These are phyloP conservation scores for Omphalotus olearius DNA, from an alignment of 1,284 basidiomycete genomes.

Conservation along the genomic window DNA sequence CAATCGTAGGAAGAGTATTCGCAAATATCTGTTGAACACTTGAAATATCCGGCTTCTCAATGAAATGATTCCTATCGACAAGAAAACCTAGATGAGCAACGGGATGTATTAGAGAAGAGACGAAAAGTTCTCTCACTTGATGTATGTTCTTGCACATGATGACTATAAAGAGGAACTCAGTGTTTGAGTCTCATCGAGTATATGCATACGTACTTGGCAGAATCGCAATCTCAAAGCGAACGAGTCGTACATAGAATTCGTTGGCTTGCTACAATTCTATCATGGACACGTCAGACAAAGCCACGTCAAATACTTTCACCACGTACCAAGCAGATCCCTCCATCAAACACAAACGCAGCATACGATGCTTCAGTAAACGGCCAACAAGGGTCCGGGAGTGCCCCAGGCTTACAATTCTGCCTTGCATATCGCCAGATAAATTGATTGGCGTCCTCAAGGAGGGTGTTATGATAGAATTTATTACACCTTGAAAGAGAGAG, in stretches of 20 bases:
- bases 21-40: neutral
- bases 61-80: neutral
- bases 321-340: conserved; percentile 51
- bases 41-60: neutral
- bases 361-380: conserved; percentile 37
- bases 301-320: neutral
- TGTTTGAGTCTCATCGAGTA: too few species aligned
- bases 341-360: conserved; percentile 58
- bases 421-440: conserved; percentile 52
- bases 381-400: conserved; percentile 41
- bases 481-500: conserved; percentile 45
- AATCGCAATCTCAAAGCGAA: conserved; percentile 40
- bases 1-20: neutral
- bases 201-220: conserved; percentile 22
- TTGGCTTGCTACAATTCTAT: conserved; percentile 34
- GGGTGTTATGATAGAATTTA: conserved; percentile 41
- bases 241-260: conserved; percentile 33
- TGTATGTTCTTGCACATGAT: too few species aligned
- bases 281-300: conserved; percentile 1
- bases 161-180: too few species aligned
- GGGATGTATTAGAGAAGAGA: too few species aligned
- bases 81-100: too few species aligned
- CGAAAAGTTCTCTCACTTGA: too few species aligned
- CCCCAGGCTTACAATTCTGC: conserved; percentile 24
- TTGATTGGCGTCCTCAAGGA: conserved; percentile 34